These are phyloP conservation scores for Naganishia vishniacii DNA, from an alignment of 768 basidiomycete species.

Conservation along the genomic window DNA sequence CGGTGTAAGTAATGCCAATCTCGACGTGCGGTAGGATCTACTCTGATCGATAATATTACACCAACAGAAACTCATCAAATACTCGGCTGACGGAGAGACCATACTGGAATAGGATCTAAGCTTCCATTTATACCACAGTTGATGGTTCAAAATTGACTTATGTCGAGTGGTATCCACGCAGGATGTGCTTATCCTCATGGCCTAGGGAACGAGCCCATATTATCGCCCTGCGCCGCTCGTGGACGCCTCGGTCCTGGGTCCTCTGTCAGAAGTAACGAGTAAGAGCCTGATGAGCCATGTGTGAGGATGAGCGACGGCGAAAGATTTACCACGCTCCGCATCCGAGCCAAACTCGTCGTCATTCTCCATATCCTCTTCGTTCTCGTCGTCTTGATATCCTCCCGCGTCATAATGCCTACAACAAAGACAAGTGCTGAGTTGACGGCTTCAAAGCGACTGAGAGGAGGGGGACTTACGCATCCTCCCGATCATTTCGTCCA, in stretches of 20 bases:
- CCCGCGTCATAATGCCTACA: constrained; percentile 32
- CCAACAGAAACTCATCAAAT: constrained; percentile 27
- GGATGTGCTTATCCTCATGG: background rate
- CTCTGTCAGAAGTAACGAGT: background rate
- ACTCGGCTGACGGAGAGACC: constrained; percentile 28
- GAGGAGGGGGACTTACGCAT: constrained; percentile 33
- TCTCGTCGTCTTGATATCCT: constrained; percentile 36
- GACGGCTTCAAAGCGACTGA: background rate
- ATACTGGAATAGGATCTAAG: constrained; percentile 4
- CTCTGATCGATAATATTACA: background rate
- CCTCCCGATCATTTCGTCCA: constrained; percentile 43
- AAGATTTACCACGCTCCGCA: constrained; percentile 24
- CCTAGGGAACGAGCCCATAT: constrained; percentile 12
- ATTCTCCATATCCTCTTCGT: constrained; percentile 35
- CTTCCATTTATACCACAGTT: too few species aligned
- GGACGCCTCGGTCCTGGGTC: constrained; percentile 2
- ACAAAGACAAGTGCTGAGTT: background rate
- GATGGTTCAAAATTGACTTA: too few species aligned
- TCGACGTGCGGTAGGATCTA: background rate
- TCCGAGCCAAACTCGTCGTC: constrained; percentile 30
- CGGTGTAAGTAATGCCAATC: constrained; percentile 18
- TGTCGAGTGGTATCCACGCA: too few species aligned
- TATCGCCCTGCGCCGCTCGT: background rate
- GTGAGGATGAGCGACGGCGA: too few species aligned
- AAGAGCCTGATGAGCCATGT: background rate